Evolutionary conservation across 148 eudicot species (phyloP), one percentile per base, ranked within the genome.

Genomic region (Drosera capensis): DNA sequence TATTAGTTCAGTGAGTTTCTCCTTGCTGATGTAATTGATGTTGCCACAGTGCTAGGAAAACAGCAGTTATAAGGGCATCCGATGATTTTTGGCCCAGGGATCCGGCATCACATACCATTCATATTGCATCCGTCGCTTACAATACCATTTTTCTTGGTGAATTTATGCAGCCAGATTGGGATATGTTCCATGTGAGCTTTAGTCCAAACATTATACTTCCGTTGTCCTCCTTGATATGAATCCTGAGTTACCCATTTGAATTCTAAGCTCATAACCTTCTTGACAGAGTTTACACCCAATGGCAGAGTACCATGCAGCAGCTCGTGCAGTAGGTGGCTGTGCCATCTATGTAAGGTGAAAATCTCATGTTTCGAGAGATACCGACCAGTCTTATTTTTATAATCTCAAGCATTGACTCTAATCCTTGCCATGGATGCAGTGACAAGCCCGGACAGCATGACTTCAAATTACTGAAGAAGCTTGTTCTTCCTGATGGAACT

Each of bases 81-180:
- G 95, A 85, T 51, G 95, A 85, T 64, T 85, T 85, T 40, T 85
- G 86, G 86, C 92, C 95, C 0, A 63, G 69, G 53, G 93, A 77
- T 70, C 75, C 80, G 1, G 86, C 95, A n/a, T 86, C 95, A 43
- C 95, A 85, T 72, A 85, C 95, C 6, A 80, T 85, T 51, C 95
- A 80, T 59, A 80, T 85, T 63, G 82, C 95, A 49, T 85, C 95
- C 14, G 90, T 80, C 49, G 95, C 95, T 12, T 85, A 85, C 56
- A 85, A 85, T 51, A 74, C 85, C 12, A 28, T 85, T 45, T 85
- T 85, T 54, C 75, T 85, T 1, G 95, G 95, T 41, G 95, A 85
- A 49, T 85, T 85, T 48, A 80, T 80, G 90, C 95, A 85, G 67
- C 90, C 95, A 20, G 95, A 85, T 62, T 85, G 95, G 95, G 95